Evolutionary conservation across 176 grass and related monocot genomes (phyloP), one percentile per base, ranked within the genome.

Genomic region (Puya raimondii): DNA sequence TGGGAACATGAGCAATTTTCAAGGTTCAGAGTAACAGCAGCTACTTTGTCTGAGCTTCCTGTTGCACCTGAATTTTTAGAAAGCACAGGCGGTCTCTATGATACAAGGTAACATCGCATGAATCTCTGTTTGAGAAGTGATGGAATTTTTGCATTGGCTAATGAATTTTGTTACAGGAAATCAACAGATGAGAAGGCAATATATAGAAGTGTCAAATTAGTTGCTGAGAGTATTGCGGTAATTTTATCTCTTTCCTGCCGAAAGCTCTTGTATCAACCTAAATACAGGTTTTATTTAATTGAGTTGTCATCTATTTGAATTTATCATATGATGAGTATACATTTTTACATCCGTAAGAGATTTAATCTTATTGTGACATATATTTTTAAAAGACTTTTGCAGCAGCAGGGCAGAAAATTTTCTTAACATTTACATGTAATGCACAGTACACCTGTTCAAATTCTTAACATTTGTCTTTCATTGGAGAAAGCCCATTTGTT

Each of bases 1-100:
- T 99, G 90, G 94, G 94, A 99, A 74, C 94, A 99, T 9, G 94
- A 99, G 33, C 94, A 99, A 49, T 99, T 99, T 80, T 99, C 94
- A 33, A 93, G 94, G 80, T 92, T 99, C 70, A 93, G 94, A 75
- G 85, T 99, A 66, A 99, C 94, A 65, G 94, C 94, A 14, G 79
- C 88, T 48, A 99, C 94, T 74, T 87, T 99, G 72, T 93, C 94
- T 8, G 94, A 83, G 69, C 78, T 99, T 82, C 65, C 94, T 50
- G 76, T 64, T 63, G 84, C 89, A 78, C 87, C 87, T 67, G 94
- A 99, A 81, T 91, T 93, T 79, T 87, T 99, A 49, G 77, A 91
- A 82, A 99, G 71, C 78, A 82, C 85, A 68, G 94, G 94, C 53
- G 87, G 83, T 66, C 68, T 99, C 13, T 71, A 82, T 51, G 94